Percentiles rank a stretch among this genome's conserved stretches.
These are phyloP conservation scores for Dothiorella sarmentorum DNA, from an alignment of 2,329 filamentous ascomycete genomes.

Conservation along the genomic window DNA sequence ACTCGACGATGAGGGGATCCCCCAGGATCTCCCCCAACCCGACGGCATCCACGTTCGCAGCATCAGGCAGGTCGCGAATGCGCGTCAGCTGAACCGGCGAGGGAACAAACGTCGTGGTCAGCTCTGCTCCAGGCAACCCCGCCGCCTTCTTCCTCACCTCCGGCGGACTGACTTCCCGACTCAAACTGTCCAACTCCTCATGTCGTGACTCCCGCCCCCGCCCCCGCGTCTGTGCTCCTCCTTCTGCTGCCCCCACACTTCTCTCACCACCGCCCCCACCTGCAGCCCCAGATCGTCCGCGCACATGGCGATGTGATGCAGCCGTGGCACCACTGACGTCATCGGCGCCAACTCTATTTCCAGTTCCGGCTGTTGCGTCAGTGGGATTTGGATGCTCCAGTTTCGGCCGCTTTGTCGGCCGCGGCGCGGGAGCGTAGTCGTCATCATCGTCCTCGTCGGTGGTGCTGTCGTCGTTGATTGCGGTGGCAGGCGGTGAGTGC, in stretches of 20 bases:
- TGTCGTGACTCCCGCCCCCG: too few relatives aligned
- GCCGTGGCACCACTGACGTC: background rate
- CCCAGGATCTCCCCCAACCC: constrained; percentile 66
- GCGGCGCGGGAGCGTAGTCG: too few relatives aligned
- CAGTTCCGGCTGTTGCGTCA: background rate
- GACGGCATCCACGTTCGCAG: constrained; percentile 64
- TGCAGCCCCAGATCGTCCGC: too few relatives aligned
- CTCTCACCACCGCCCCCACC: background rate
- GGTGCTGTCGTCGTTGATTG: background rate
- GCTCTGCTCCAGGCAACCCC: background rate
- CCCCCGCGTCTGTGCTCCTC: background rate
- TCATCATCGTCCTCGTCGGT: background rate
- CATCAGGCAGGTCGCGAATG: constrained; percentile 60
- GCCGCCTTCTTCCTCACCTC: background rate
- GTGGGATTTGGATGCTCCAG: too few relatives aligned
- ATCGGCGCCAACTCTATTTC: too few relatives aligned
- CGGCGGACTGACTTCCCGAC: background rate
- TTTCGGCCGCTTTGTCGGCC: background rate
- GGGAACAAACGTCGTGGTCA: constrained; percentile 28
- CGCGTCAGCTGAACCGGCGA: constrained; percentile 72
- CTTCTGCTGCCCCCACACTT: too few relatives aligned
- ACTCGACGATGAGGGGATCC: constrained; percentile 68
- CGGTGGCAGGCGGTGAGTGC: background rate
- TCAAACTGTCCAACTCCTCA: background rate
- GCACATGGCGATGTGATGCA: too few relatives aligned